These are phyloP conservation scores for Dactylellina haptotyla DNA, from an alignment of 2,329 filamentous ascomycete species.

Conservation along the genomic window DNA sequence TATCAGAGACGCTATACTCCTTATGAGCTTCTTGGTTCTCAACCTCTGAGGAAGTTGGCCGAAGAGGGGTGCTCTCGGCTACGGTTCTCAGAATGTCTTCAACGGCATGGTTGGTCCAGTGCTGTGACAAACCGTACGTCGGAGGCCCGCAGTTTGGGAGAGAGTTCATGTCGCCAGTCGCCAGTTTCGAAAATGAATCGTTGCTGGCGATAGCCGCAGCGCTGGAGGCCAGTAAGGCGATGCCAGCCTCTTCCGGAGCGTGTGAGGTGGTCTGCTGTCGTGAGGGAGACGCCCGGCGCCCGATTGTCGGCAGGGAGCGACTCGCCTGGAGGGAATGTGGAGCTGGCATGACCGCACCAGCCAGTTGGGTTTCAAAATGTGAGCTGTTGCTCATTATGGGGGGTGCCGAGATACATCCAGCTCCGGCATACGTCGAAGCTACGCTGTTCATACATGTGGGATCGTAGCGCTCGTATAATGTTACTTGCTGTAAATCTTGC, in stretches of 20 bases:
- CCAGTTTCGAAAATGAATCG: slow-evolving; percentile 1
- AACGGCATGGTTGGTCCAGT: neutral
- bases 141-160: neutral
- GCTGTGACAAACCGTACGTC: neutral
- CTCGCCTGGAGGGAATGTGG: slow-evolving; percentile 11
- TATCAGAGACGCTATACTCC: neutral
- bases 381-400: slow-evolving; percentile 3
- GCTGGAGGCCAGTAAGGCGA: slow-evolving; percentile 29
- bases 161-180: neutral
- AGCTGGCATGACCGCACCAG: neutral
- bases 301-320: slow-evolving; percentile 22
- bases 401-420: slow-evolving; percentile 23
- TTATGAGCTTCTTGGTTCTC: neutral
- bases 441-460: neutral
- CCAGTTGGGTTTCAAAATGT: slow-evolving; percentile 7
- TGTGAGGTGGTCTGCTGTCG: neutral
- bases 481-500: neutral
- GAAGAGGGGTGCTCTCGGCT: neutral
- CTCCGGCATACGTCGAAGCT: slow-evolving; percentile 3
- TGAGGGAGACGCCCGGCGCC: neutral
- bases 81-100: neutral
- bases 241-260: slow-evolving; percentile 1
- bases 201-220: slow-evolving; percentile 2
- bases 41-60: neutral
- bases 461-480: slow-evolving; percentile 11